These are phyloP conservation scores for Termitomyces sp. DNA, from an alignment of 768 basidiomycete genomes.

Conservation along the genomic window DNA sequence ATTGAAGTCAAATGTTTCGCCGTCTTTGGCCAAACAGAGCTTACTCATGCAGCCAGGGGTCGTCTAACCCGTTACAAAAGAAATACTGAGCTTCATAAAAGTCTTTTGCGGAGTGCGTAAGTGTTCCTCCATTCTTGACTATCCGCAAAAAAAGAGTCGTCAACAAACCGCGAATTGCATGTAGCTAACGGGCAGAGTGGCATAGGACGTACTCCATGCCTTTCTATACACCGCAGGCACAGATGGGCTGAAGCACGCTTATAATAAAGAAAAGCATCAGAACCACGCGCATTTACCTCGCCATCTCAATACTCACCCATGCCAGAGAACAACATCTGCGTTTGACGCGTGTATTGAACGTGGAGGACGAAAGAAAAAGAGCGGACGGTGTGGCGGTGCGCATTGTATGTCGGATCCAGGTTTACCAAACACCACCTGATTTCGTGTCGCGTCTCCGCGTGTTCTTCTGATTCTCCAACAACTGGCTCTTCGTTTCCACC, in stretches of 20 bases:
- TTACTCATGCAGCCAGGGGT: slow-evolving; percentile 35
- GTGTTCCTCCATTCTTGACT: slow-evolving; percentile 33
- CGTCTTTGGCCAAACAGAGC: background rate
- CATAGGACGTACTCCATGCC: slow-evolving; percentile 28
- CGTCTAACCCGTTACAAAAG: slow-evolving; percentile 32
- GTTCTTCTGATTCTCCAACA: too few relatives aligned
- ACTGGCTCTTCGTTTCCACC: slow-evolving; percentile 16
- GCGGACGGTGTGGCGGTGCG: slow-evolving; percentile 8
- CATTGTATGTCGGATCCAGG: background rate
- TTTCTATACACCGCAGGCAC: slow-evolving; percentile 23
- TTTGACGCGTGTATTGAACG: background rate
- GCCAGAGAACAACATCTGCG: slow-evolving; percentile 15
- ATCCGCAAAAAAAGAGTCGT: background rate
- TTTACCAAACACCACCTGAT: slow-evolving; percentile 3
- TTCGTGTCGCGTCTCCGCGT: slow-evolving; percentile 1
- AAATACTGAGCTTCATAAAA: slow-evolving; percentile 31
- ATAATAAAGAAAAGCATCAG: background rate
- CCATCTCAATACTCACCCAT: slow-evolving; percentile 7
- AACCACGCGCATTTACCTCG: background rate
- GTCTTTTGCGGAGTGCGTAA: slow-evolving; percentile 29
- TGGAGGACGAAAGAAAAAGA: background rate
- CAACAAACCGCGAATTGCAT: background rate
- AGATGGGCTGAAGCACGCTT: slow-evolving; percentile 37
- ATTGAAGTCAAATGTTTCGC: background rate
- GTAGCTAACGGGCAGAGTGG: background rate